phyloP scores from a whole-genome alignment of 768 basidiomycete genomes.

The Hortiboletus flavorubellus region DNA sequence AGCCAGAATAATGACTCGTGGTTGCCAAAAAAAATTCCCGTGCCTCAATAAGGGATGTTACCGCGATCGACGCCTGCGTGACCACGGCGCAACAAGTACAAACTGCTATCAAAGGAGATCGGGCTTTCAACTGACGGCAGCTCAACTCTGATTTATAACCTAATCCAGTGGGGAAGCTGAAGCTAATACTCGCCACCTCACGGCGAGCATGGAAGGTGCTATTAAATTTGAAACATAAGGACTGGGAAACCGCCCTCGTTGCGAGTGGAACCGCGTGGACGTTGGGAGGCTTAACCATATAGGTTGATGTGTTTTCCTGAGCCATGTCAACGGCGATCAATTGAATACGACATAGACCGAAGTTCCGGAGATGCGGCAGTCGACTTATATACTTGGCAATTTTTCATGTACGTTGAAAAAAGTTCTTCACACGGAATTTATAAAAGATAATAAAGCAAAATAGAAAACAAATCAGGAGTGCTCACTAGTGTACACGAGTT shows the following conservation, averaged over 20 bases:
- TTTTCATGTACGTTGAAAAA: conserved; percentile 8
- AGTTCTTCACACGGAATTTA: conserved; percentile 19
- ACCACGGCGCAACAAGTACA: conserved; percentile 18
- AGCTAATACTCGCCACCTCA: not conserved
- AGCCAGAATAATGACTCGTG: conserved; percentile 4
- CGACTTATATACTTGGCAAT: not conserved
- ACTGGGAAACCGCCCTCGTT: conserved; percentile 11
- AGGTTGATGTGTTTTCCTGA: conserved; percentile 28
- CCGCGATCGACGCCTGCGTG: conserved; percentile 30
- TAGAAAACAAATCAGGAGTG: conserved; percentile 8
- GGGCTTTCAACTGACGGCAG: conserved; percentile 47
- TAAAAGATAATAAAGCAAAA: conserved; percentile 16
- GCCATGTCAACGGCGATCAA: conserved; percentile 36
- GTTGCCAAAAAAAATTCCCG: conserved; percentile 6
- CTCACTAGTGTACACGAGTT: not conserved
- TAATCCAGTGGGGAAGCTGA: conserved; percentile 18
- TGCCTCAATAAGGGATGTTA: conserved; percentile 26
- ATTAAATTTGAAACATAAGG: conserved; percentile 14
- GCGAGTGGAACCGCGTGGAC: conserved; percentile 19
- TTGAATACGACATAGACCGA: conserved; percentile 30
- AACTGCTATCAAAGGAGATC: conserved; percentile 54
- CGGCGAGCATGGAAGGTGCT: conserved; percentile 8
- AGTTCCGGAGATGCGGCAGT: conserved; percentile 24
- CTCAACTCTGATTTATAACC: conserved; percentile 5
- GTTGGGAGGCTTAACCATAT: conserved; percentile 30